Base-by-base conservation (phyloP, 768 basidiomycete species). In the Lentinula raphanica region DNA sequence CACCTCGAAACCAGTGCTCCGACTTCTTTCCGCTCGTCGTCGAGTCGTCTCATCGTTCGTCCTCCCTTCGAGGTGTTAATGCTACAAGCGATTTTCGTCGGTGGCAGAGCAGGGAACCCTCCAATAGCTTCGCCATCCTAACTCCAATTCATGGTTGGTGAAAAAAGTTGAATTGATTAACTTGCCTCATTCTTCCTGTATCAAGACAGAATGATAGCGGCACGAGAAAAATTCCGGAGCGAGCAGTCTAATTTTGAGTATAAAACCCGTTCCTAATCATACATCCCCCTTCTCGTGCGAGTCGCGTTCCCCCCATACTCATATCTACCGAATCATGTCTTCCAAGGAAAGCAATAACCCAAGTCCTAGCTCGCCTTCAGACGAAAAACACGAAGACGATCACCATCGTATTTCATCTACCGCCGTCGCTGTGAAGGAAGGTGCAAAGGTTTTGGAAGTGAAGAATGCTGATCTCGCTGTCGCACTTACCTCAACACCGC, bases 381-480 rank as follows among this genome's bases (percentile, higher is more conserved):
- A 36, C 3, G 51, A 53, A 23, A 53, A 53, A 53, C 32, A 53
- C 21, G 51, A 49, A 9, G 28, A 6, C 12, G 9, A 15, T 4
- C 23, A 53, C 4, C 50, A 51, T 19, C 51, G 39, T 53, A 36
- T 36, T 17, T 17, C 45, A 39, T 42, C 40, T 15, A 19, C 54
- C 6, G 40, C 23, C 4, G 36, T 29, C 11, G 54, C 54, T 8
- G 58, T 68, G 23, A 64, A 64, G 44, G 53, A 60, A 15, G 51
- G 51, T 0, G 56, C 55, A n/a, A 59, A 59, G 64, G 67, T 63
- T 60, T 54, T 72, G 27, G 68, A 72, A 60, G 72, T 71, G n/a
- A 63, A 63, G 25, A 80, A 80, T 62, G 71, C 74, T 28, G 76
- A 79, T 54, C 74, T 73, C 58, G 77, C 79, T 5, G 63, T 77